Percentiles rank a stretch among this genome's conserved stretches.
Evolutionary conservation across 163 green algal genomes (phyloP).

Genomic region (Scenedesmus sp.): DNA sequence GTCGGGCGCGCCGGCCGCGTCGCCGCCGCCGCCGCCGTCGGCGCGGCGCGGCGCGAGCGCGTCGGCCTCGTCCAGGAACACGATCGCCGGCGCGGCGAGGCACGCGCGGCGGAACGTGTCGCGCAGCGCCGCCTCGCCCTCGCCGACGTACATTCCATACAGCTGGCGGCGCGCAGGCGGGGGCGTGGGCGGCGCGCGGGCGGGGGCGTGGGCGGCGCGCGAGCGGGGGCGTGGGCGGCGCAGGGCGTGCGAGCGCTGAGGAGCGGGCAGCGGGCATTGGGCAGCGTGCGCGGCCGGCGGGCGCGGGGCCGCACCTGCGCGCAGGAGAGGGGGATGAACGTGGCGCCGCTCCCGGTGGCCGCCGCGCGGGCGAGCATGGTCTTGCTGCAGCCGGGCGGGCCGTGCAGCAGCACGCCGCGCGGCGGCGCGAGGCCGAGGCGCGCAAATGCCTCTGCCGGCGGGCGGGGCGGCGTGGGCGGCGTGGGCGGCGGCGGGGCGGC

Average conservation of each 20-base stretch:
- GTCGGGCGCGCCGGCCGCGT: slow-evolving; percentile 46
- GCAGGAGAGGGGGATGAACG: slow-evolving; percentile 78
- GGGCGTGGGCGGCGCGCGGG: too few relatives aligned
- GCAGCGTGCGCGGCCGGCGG: too few relatives aligned
- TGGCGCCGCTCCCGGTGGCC: slow-evolving; percentile 68
- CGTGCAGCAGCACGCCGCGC: slow-evolving; percentile 81
- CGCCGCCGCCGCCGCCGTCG: slow-evolving; percentile 37
- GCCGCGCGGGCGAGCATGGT: slow-evolving; percentile 83
- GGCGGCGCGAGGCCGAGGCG: slow-evolving; percentile 77
- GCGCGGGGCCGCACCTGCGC: slow-evolving; percentile 56
- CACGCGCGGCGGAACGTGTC: slow-evolving; percentile 72
- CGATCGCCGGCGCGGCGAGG: slow-evolving; percentile 79
- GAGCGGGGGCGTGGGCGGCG: too few relatives aligned
- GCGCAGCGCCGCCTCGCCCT: slow-evolving; percentile 81
- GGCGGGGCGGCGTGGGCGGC: too few relatives aligned
- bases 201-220: too few relatives aligned
- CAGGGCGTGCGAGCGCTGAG: neutral
- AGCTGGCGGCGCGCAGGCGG: slow-evolving; percentile 59
- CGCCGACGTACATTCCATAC: slow-evolving; percentile 84
- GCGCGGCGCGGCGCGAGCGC: slow-evolving; percentile 63
- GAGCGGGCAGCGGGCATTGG: neutral
- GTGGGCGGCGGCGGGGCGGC: too few relatives aligned
- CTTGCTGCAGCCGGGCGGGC: slow-evolving; percentile 87
- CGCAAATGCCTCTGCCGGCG: slow-evolving; percentile 66
- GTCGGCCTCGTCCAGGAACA: slow-evolving; percentile 96